Base-by-base conservation (phyloP, 2,329 filamentous ascomycete species). In the Penicillium sp. region DNA sequence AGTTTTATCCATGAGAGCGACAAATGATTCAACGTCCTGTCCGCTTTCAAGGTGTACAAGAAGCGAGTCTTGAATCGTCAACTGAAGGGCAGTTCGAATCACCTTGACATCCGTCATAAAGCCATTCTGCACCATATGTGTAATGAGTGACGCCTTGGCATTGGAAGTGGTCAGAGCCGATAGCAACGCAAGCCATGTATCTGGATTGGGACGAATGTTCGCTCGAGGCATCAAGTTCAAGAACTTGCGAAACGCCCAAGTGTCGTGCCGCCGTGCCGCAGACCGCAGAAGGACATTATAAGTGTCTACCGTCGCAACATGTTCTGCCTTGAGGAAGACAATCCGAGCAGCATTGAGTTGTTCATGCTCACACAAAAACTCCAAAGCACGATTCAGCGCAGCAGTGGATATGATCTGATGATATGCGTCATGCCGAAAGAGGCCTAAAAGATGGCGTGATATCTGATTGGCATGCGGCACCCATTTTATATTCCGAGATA, bases 211-310 rank as follows among this genome's bases (percentile, higher is more conserved):
- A 1, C 59, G 62, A 49, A 81, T 62, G 1, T 72, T 63, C 51
- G 70, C 59, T 49, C 66, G 61, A 27, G 70, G 58, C 78, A 82
- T 81, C 13, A 68, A 57, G 25, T 65, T 52, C 19, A 81, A 59
- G 21, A 78, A 64, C 26, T 67, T 65, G 8, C 68, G 69, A 51
- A 81, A 81, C 16, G 67, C 66, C 13, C 59, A 62, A n/a, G 77
- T 61, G 62, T 81, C 72, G 50, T 74, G 71, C 23, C 64, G 66
- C 49, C 66, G 67, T 13, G 77, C 77, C 26, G 74, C 69, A 23
- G 67, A 67, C 43, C 66, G 64, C 39, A 82, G 61, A 50, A 82
- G 64, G 45, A 80, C 75, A 50, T 81, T 81, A 61, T 76, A 80
- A 6, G 76, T 77, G 39, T 78, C 73, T 5, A 71, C 66, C 3